Percentiles rank a stretch among this genome's conserved stretches.
Evolutionary conservation across 495 filamentous ascomycete species (phyloP).

Genomic region (Elasticomyces elasticus): DNA sequence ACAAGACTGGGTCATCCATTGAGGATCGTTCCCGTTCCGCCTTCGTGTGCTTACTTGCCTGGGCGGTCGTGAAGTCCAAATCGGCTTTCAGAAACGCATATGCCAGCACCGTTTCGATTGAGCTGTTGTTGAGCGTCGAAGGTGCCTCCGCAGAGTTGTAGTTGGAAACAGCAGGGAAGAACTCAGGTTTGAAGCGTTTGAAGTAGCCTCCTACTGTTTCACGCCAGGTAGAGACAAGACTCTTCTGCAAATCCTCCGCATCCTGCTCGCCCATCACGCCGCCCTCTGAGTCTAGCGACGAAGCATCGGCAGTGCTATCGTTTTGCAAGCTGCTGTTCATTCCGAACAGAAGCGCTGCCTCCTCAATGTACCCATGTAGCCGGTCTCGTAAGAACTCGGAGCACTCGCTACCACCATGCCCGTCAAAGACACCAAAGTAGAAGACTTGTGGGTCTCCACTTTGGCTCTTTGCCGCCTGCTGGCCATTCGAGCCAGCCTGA

Average conservation of each 20-base stretch:
- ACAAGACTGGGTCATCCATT: constrained; percentile 48
- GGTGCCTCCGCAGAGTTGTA: neutral
- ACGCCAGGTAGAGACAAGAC: constrained; percentile 68
- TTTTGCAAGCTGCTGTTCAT: constrained; percentile 57
- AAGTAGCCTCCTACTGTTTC: constrained; percentile 89
- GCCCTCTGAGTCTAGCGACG: constrained; percentile 29
- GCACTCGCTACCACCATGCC: constrained; percentile 86
- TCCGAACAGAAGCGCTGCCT: constrained; percentile 61
- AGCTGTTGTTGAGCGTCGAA: constrained; percentile 25
- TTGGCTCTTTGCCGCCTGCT: constrained; percentile 54
- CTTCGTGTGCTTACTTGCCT: constrained; percentile 52
- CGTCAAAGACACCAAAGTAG: constrained; percentile 94
- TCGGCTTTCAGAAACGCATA: constrained; percentile 91
- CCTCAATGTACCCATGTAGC: constrained; percentile 82
- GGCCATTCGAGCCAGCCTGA: constrained; percentile 16
- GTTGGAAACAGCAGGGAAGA: constrained; percentile 38
- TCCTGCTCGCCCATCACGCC: constrained; percentile 34
- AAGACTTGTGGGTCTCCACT: constrained; percentile 90
- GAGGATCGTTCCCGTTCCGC: neutral
- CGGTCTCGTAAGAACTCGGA: constrained; percentile 74
- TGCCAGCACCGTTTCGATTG: constrained; percentile 57
- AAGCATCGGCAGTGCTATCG: constrained; percentile 19
- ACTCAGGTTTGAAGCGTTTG: constrained; percentile 67
- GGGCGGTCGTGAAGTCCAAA: constrained; percentile 81
- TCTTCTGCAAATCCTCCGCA: constrained; percentile 51